These are phyloP conservation scores for Speleostelium caveatum DNA, from an alignment of 78 protist species.

Conservation along the genomic window DNA sequence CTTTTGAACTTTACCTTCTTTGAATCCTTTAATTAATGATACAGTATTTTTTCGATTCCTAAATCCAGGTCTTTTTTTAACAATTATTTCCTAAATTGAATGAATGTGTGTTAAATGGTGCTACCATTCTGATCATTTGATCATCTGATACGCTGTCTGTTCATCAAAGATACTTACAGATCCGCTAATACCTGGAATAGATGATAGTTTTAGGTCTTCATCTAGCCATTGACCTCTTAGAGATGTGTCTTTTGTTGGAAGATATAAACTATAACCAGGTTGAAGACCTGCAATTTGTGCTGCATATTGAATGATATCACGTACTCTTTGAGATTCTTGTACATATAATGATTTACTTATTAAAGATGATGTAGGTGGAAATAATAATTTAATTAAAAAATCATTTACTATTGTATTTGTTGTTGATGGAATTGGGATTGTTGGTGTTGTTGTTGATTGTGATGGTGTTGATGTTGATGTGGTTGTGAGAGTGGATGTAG, in stretches of 20 bases:
- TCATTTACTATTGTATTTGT: conserved; percentile 13
- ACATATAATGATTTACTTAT: conserved; percentile 15
- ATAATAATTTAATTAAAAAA: conserved; percentile 37
- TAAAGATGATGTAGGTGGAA: conserved; percentile 66
- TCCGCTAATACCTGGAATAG: neutral
- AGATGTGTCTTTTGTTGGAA: conserved; percentile 2
- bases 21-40: conserved; percentile 12
- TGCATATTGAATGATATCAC: conserved; percentile 41
- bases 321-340: conserved; percentile 31
- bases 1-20: conserved; percentile 75
- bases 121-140: too few species aligned
- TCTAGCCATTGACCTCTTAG: conserved; percentile 59
- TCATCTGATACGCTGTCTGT: too few species aligned
- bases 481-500: too few species aligned
- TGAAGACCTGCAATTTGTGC: conserved; percentile 60
- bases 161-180: too few species aligned
- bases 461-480: too few species aligned
- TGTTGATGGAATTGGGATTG: too few species aligned
- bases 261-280: conserved; percentile 42
- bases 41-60: conserved; percentile 46
- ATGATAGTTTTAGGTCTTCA: conserved; percentile 9
- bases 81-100: neutral
- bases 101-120: too few species aligned
- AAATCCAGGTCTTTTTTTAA: conserved; percentile 61
- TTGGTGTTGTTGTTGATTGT: too few species aligned